Evolutionary conservation across 2,329 filamentous ascomycete species (phyloP).

Genomic region (Calonectria pteridis): DNA sequence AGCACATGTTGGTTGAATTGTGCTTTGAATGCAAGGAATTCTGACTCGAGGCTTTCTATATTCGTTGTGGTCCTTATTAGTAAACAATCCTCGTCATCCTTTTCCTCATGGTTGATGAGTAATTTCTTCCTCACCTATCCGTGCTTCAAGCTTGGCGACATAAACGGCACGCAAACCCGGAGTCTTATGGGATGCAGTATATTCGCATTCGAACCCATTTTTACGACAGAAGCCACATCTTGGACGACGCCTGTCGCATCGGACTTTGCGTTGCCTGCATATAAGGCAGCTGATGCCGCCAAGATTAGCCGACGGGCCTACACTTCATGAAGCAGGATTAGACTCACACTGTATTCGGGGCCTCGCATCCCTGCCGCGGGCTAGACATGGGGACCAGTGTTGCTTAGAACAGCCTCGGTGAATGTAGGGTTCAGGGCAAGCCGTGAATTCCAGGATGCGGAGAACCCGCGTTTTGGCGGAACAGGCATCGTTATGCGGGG

Average conservation of each 20-base stretch:
- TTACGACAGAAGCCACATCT: slow-evolving; percentile 17
- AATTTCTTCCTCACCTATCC: slow-evolving; percentile 3
- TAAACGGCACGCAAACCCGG: slow-evolving; percentile 22
- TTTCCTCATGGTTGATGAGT: background rate
- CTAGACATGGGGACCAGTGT: background rate
- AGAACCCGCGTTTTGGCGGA: background rate
- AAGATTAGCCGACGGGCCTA: background rate
- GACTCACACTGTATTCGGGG: background rate
- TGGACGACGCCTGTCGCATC: slow-evolving; percentile 16
- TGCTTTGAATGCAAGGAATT: slow-evolving; percentile 13
- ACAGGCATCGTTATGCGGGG: background rate
- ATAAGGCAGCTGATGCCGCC: background rate
- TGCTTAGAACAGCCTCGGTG: background rate
- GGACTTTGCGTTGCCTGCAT: slow-evolving; percentile 16
- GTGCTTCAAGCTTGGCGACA: slow-evolving; percentile 11
- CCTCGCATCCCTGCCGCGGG: background rate
- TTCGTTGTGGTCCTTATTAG: background rate
- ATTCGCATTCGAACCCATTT: slow-evolving; percentile 16
- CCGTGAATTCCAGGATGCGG: background rate
- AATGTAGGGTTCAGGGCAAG: background rate
- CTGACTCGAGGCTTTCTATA: slow-evolving; percentile 9
- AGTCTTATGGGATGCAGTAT: background rate
- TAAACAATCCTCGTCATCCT: background rate
- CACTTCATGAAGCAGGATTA: background rate
- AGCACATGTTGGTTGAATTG: slow-evolving; percentile 9